A percentile compares a stretch with the other conserved stretches of the same genome.
phyloP scores from a whole-genome alignment of 176 grass and related monocot species.

The Carex cristatella region DNA sequence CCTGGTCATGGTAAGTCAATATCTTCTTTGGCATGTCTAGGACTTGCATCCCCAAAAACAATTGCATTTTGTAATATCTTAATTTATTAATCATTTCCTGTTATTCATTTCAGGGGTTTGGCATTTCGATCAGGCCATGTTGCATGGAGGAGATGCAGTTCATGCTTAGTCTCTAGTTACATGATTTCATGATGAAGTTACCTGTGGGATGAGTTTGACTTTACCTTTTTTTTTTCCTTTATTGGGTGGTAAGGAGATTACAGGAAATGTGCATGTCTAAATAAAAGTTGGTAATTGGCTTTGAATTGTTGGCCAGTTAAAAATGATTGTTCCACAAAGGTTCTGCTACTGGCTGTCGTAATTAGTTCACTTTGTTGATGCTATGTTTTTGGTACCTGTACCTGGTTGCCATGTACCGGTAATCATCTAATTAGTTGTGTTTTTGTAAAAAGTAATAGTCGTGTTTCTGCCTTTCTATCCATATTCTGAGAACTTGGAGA shows the following conservation, averaged over 20 bases:
- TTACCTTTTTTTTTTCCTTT: too few species aligned
- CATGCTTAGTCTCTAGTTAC: background rate
- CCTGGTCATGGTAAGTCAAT: slow-evolving; percentile 30
- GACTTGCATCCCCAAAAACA: background rate
- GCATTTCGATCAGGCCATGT: slow-evolving; percentile 36
- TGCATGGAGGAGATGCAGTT: slow-evolving; percentile 15
- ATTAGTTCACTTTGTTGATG: background rate
- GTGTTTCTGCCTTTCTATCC: background rate
- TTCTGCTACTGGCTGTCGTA: background rate
- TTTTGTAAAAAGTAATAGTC: background rate
- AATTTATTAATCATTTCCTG: background rate
- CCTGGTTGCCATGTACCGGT: background rate
- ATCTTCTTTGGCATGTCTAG: background rate
- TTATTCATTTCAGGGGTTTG: slow-evolving; percentile 31
- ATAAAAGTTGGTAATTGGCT: background rate
- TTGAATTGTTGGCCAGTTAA: too few species aligned
- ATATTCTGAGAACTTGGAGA: background rate
- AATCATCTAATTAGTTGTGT: background rate
- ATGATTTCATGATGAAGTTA: background rate
- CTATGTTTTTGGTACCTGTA: background rate
- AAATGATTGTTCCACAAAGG: background rate
- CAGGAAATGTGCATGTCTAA: background rate
- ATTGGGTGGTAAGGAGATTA: background rate
- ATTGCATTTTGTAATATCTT: background rate
- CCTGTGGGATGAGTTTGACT: background rate